Percentiles rank a stretch among this genome's conserved stretches.
Conservation (phyloP, 208 protist genomes). For the Trypanosoma grayi region DNA sequence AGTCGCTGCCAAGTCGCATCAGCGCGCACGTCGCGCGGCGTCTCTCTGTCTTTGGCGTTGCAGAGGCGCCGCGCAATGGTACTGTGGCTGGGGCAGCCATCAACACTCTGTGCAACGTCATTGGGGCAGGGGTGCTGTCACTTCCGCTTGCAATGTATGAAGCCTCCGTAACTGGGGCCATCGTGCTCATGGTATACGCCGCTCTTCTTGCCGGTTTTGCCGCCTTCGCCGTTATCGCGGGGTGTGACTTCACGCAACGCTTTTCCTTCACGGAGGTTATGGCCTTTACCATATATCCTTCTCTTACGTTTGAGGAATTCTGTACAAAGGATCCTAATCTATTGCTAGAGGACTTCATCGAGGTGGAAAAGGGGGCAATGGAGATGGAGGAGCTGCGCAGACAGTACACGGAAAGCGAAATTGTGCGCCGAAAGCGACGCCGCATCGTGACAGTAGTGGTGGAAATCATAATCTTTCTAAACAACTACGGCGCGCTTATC, state of each 20-base stretch:
- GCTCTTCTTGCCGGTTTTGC: conserved; percentile 39
- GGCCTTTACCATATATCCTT: conserved; percentile 49
- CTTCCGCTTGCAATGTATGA: conserved; percentile 66
- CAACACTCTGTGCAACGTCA: conserved; percentile 76
- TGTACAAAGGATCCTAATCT: conserved; percentile 7
- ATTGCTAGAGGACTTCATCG: background rate
- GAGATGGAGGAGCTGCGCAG: conserved; percentile 18
- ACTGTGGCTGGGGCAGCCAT: conserved; percentile 46
- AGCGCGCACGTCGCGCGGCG: conserved; percentile 40
- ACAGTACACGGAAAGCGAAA: conserved; percentile 30
- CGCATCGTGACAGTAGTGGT: conserved; percentile 49
- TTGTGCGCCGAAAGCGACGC: conserved; percentile 36
- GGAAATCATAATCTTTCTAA: conserved; percentile 60
- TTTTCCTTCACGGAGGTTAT: conserved; percentile 67
- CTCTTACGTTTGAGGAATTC: conserved; percentile 49
- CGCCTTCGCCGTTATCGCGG: conserved; percentile 52
- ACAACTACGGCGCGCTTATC: conserved; percentile 68
- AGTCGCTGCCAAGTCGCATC: conserved; percentile 44
- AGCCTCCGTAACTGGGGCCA: conserved; percentile 42
- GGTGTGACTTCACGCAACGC: conserved; percentile 46
- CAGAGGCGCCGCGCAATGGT: conserved; percentile 29
- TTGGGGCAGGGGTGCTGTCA: conserved; percentile 69
- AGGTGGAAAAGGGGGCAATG: conserved; percentile 8
- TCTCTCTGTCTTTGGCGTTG: conserved; percentile 44
- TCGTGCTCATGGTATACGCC: conserved; percentile 37